phyloP scores from a whole-genome alignment of 208 protist genomes.

The Leishmania aethiopica region DNA sequence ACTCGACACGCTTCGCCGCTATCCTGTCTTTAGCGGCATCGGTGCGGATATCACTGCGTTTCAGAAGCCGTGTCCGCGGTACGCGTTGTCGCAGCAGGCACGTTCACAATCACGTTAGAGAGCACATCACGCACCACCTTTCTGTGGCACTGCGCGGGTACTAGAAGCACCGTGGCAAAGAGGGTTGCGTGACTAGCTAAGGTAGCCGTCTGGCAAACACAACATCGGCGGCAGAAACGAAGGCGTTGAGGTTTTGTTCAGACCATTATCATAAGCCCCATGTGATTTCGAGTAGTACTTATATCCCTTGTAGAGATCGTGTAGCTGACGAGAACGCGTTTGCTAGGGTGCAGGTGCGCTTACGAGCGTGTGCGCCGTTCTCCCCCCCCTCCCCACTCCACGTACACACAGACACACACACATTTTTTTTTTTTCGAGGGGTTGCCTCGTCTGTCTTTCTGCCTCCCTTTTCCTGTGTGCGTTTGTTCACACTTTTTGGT shows the following conservation, averaged over 20 bases:
- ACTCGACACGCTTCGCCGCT: too few species aligned
- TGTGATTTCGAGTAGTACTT: too few species aligned
- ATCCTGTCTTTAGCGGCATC: not conserved
- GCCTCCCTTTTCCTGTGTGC: not conserved
- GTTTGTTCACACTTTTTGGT: not conserved
- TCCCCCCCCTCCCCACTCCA: too few species aligned
- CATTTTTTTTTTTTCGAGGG: too few species aligned
- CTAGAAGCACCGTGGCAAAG: not conserved
- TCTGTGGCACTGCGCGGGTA: not conserved
- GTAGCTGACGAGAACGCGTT: not conserved
- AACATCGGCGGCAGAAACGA: not conserved
- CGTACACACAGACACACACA: too few species aligned
- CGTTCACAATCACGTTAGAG: not conserved
- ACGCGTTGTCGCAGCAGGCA: not conserved
- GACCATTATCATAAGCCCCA: not conserved
- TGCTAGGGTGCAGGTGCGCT: not conserved
- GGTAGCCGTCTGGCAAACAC: not conserved
- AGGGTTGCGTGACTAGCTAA: not conserved
- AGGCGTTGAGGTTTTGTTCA: not conserved
- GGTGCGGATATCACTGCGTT: not conserved
- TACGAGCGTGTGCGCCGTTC: not conserved
- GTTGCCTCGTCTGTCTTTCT: not conserved
- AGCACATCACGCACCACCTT: not conserved
- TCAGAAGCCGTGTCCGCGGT: not conserved
- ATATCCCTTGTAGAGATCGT: not conserved